Conservation (phyloP, 1,284 basidiomycete genomes). For the Blastosporella zonata region DNA sequence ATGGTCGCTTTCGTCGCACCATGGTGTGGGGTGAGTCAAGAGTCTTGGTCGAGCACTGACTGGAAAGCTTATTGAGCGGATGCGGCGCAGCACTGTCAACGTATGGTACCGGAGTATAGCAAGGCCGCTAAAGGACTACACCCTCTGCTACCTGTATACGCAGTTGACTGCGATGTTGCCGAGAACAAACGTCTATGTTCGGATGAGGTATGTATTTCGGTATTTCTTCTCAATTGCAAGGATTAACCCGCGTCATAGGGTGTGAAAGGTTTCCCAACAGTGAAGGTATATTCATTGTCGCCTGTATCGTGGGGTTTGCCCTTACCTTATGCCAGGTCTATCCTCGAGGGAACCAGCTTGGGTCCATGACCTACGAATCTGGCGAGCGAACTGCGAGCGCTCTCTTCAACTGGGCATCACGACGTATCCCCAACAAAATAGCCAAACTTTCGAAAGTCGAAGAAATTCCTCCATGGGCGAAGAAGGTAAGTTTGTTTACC, state of each 20-base stretch:
- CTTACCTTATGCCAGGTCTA: constrained; percentile 49
- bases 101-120: constrained; percentile 81
- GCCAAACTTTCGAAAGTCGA: constrained; percentile 62
- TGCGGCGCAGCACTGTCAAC: constrained; percentile 75
- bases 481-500: constrained; percentile 42
- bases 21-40: constrained; percentile 76
- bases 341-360: constrained; percentile 65
- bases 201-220: constrained; percentile 52
- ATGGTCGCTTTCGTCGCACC: constrained; percentile 89
- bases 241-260: constrained; percentile 36
- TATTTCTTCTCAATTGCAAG: not conserved
- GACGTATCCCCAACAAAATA: constrained; percentile 66
- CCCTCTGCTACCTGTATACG: constrained; percentile 85
- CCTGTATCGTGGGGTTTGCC: not conserved
- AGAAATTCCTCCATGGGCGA: constrained; percentile 60
- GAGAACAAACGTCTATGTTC: constrained; percentile 81
- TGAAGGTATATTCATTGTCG: constrained; percentile 55
- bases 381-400: constrained; percentile 70
- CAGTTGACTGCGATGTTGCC: constrained; percentile 88
- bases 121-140: constrained; percentile 78
- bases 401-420: constrained; percentile 76
- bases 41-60: not conserved
- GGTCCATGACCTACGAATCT: constrained; percentile 69
- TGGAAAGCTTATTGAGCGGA: not conserved
- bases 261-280: constrained; percentile 91